phyloP scores from a whole-genome alignment of 208 protist species.

The Leishmania martiniquensis region DNA sequence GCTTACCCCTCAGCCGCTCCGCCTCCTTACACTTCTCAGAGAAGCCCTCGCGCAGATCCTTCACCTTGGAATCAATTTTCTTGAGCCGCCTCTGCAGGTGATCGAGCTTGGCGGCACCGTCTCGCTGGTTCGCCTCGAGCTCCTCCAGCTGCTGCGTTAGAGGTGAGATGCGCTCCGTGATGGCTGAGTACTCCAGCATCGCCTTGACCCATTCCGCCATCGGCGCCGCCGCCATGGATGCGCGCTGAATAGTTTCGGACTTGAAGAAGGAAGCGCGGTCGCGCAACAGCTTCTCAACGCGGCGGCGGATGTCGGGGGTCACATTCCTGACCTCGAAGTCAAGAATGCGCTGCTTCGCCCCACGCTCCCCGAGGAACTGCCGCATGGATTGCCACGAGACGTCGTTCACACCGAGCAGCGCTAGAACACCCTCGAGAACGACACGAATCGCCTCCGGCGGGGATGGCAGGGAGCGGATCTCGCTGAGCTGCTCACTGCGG shows the following conservation, averaged over 20 bases:
- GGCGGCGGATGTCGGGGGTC: slow-evolving; percentile 82
- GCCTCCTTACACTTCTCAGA: slow-evolving; percentile 95
- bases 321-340: slow-evolving; percentile 96
- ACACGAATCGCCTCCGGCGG: slow-evolving; percentile 96
- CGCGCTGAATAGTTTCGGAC: slow-evolving; percentile 90
- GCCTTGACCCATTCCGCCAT: slow-evolving; percentile 98
- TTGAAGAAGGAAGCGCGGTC: slow-evolving; percentile 93
- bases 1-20: slow-evolving; percentile 80
- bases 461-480: slow-evolving; percentile 95
- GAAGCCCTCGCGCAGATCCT: slow-evolving; percentile 81
- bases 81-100: slow-evolving; percentile 84
- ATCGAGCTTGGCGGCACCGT: slow-evolving; percentile 80
- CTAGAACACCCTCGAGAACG: slow-evolving; percentile 96
- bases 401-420: slow-evolving; percentile 95
- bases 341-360: slow-evolving; percentile 96
- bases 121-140: slow-evolving; percentile 77
- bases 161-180: slow-evolving; percentile 92
- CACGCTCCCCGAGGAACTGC: slow-evolving; percentile 93
- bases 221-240: slow-evolving; percentile 94
- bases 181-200: slow-evolving; percentile 95
- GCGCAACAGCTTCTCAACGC: slow-evolving; percentile 84
- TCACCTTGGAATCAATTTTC: slow-evolving; percentile 89
- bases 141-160: slow-evolving; percentile 86
- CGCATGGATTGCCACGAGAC: slow-evolving; percentile 97
- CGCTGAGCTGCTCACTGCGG: slow-evolving; percentile 93